These are phyloP conservation scores for Spiraea crenata DNA, from an alignment of 331 rosid species.

Conservation along the genomic window DNA sequence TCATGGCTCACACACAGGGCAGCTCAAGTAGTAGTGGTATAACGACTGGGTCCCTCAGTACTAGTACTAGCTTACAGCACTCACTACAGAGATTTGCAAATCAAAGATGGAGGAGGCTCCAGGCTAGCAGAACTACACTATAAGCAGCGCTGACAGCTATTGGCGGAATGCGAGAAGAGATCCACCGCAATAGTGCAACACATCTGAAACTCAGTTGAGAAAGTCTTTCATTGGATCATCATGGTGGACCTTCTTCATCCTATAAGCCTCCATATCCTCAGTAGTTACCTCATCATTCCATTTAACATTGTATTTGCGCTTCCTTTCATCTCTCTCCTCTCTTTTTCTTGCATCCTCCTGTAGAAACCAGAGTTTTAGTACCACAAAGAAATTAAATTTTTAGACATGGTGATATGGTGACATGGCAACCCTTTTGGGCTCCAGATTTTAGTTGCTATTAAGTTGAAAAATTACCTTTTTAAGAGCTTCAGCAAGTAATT, in stretches of 20 bases:
- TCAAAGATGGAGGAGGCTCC: background rate
- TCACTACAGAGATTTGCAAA: background rate
- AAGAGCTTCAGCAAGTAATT: constrained; percentile 47
- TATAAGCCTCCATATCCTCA: constrained; percentile 83
- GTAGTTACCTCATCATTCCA: constrained; percentile 71
- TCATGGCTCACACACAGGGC: background rate
- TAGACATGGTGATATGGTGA: no score
- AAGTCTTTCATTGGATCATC: constrained; percentile 81
- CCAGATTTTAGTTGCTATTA: background rate
- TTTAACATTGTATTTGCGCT: constrained; percentile 68
- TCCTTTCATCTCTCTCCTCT: constrained; percentile 75
- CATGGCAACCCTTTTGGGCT: no score
- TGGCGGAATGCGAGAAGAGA: background rate
- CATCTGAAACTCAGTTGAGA: constrained; percentile 7
- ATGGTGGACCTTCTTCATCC: constrained; percentile 72
- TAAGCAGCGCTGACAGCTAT: background rate
- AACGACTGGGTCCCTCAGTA: background rate
- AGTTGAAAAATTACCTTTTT: constrained; percentile 34
- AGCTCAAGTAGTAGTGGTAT: background rate
- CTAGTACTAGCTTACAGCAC: background rate
- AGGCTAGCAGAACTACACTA: background rate
- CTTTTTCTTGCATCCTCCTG: constrained; percentile 71
- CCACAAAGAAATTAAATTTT: no score
- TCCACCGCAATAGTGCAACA: background rate
- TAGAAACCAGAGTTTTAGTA: constrained; percentile 3